Conservation (phyloP, 345 rosid species). For the Sisymbrium irio region DNA sequence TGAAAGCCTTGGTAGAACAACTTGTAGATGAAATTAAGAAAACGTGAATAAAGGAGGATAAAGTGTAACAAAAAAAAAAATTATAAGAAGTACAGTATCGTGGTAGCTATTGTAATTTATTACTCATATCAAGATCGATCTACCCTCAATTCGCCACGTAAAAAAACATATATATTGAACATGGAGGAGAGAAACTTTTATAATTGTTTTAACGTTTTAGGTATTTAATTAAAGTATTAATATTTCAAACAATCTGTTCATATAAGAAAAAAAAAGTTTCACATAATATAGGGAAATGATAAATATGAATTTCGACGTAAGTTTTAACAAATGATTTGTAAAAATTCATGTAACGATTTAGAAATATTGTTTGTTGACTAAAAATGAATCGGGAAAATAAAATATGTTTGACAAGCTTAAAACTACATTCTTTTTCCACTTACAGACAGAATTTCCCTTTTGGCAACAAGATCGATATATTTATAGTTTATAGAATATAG, state of each 20-base stretch:
- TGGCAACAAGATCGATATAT: neutral
- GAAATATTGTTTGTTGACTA: neutral
- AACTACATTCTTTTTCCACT: neutral
- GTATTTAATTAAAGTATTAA: too few species aligned
- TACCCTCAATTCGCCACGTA: neutral
- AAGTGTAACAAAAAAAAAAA: neutral
- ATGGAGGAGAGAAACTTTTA: neutral
- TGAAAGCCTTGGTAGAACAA: conserved; percentile 18
- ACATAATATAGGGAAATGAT: too few species aligned
- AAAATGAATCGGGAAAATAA: neutral
- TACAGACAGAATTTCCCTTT: conserved; percentile 10
- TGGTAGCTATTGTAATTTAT: neutral
- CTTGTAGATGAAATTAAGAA: conserved; percentile 6
- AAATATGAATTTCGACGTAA: neutral
- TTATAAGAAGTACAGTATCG: neutral
- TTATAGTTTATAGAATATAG: neutral
- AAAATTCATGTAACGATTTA: neutral
- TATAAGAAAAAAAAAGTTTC: too few species aligned
- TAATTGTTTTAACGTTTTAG: neutral
- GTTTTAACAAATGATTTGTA: neutral
- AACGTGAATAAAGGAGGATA: neutral
- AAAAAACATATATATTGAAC: neutral
- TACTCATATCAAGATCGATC: neutral
- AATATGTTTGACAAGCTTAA: neutral
- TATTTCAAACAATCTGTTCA: too few species aligned